phyloP scores from a whole-genome alignment of 2,329 filamentous ascomycete species.

The Arthrobotrys entomopaga region DNA sequence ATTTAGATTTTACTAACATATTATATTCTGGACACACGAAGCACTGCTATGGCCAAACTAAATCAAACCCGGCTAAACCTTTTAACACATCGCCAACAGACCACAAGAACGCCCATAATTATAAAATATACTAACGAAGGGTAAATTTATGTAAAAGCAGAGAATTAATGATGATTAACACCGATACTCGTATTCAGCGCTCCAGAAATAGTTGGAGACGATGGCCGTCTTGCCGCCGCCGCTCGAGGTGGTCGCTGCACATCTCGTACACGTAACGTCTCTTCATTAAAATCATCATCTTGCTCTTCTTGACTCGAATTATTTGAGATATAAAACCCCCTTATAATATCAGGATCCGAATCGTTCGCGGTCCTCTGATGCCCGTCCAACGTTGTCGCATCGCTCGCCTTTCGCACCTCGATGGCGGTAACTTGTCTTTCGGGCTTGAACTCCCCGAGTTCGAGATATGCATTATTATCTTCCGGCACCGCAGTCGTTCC shows the following conservation, averaged over 20 bases:
- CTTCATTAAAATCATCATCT: neutral
- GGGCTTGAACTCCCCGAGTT: constrained; percentile 11
- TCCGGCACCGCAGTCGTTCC: constrained; percentile 17
- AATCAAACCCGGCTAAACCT: constrained; percentile 1
- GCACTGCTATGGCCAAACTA: too few relatives aligned
- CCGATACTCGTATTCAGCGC: neutral
- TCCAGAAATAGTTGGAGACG: constrained; percentile 31
- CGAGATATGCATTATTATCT: neutral
- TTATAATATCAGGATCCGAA: constrained; percentile 20
- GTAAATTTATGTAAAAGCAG: neutral
- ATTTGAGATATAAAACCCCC: constrained; percentile 14
- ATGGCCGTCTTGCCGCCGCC: constrained; percentile 5
- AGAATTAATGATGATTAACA: neutral
- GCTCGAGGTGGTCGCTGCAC: neutral
- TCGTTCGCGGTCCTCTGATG: constrained; percentile 15
- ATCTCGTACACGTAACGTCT: neutral
- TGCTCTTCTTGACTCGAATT: neutral
- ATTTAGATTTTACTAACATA: too few relatives aligned
- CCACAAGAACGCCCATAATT: neutral
- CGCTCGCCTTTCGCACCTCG: neutral
- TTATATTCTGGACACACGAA: too few relatives aligned
- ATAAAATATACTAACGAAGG: neutral
- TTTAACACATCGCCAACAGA: neutral
- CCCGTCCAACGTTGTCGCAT: neutral
- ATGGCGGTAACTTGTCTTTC: constrained; percentile 34